Evolutionary conservation across 176 grass and related monocot species (phyloP).

Genomic region (Canna indica): DNA sequence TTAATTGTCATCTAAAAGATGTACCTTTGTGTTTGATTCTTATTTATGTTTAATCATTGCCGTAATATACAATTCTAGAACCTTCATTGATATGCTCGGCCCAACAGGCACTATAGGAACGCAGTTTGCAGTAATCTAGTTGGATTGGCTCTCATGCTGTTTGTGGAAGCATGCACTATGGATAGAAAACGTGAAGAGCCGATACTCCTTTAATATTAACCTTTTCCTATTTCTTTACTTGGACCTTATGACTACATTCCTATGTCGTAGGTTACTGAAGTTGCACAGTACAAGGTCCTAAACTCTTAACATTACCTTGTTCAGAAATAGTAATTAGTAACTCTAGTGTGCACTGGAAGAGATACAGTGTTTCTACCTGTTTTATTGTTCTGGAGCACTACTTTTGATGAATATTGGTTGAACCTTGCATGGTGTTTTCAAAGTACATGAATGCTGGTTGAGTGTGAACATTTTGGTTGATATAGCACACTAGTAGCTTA

Average conservation of each 20-base stretch:
- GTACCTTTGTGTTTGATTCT: neutral
- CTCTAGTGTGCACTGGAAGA: too few species aligned
- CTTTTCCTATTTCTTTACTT: neutral
- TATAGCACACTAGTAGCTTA: too few species aligned
- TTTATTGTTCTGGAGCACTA: neutral
- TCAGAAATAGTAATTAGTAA: neutral
- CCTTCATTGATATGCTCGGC: too few species aligned
- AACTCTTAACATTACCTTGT: neutral
- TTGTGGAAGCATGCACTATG: neutral
- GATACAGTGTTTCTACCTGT: neutral
- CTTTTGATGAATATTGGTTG: neutral
- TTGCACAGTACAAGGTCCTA: neutral
- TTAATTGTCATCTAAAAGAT: neutral
- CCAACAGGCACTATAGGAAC: neutral
- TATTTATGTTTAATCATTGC: neutral
- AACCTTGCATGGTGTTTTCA: neutral
- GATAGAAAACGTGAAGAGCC: too few species aligned
- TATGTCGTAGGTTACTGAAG: neutral
- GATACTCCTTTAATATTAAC: too few species aligned
- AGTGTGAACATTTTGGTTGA: neutral
- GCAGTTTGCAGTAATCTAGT: neutral
- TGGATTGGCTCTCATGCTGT: neutral
- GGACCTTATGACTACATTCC: neutral
- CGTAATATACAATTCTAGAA: neutral
- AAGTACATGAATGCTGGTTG: neutral